These are phyloP conservation scores for Trifolium fragiferum DNA, from an alignment of 306 rosid genomes.

Conservation along the genomic window DNA sequence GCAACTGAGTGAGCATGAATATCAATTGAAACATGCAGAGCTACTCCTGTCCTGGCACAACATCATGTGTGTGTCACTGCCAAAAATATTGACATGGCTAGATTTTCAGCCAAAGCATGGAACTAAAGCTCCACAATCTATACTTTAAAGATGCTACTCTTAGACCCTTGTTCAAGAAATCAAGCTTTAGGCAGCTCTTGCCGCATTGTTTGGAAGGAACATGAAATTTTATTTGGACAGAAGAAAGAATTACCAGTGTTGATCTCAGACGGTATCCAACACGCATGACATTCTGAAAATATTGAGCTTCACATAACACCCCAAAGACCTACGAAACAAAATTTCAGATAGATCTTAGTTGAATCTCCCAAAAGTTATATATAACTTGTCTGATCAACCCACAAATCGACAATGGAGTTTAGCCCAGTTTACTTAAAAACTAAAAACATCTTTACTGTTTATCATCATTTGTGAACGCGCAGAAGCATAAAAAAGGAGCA, in stretches of 20 bases:
- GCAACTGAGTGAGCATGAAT: conserved; percentile 33
- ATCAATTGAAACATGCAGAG: conserved; percentile 26
- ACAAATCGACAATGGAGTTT: neutral
- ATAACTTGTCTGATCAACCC: conserved; percentile 21
- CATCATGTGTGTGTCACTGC: neutral
- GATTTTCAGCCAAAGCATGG: conserved; percentile 23
- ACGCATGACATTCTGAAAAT: conserved; percentile 98
- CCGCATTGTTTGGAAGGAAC: conserved; percentile 3
- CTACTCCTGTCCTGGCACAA: conserved; percentile 19
- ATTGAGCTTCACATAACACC: conserved; percentile 92
- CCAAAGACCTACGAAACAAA: conserved; percentile 67
- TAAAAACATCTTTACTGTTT: conserved; percentile 18
- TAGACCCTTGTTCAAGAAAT: neutral
- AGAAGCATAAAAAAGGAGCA: neutral
- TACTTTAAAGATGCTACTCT: conserved; percentile 19
- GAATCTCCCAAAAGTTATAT: conserved; percentile 18
- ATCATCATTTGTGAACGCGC: conserved; percentile 13
- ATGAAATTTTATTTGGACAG: neutral
- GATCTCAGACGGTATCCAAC: conserved; percentile 84
- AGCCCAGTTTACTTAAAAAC: conserved; percentile 17
- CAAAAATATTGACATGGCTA: conserved; percentile 19
- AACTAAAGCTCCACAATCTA: conserved; percentile 30
- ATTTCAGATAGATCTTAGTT: conserved; percentile 38
- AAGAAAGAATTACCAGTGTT: conserved; percentile 71
- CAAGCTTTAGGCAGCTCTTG: conserved; percentile 11